phyloP scores from a whole-genome alignment of 768 basidiomycete species.

The Arthromyces matolae region DNA sequence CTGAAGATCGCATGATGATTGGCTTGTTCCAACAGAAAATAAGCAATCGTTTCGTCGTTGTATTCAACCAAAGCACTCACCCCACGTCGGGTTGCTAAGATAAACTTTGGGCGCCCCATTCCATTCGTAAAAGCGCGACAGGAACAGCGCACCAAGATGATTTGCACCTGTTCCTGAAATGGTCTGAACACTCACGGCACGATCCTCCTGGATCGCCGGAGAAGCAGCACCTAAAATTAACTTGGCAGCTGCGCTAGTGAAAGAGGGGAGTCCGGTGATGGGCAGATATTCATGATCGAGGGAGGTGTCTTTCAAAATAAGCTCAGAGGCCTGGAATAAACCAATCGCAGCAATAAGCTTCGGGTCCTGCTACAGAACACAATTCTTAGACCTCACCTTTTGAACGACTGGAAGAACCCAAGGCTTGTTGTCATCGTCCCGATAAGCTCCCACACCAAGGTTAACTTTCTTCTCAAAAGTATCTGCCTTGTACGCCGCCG shows the following conservation, averaged over 20 bases:
- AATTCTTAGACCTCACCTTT: conserved; percentile 48
- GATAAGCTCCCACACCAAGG: conserved; percentile 90
- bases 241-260: conserved; percentile 75
- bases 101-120: conserved; percentile 68
- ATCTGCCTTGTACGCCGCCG: conserved; percentile 85
- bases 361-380: background rate
- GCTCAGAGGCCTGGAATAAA: conserved; percentile 66
- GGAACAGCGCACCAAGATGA: conserved; percentile 86
- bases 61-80: conserved; percentile 38
- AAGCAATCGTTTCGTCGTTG: background rate
- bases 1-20: conserved; percentile 90
- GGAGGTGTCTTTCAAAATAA: conserved; percentile 61
- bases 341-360: background rate
- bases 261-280: conserved; percentile 83
- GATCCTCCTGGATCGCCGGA: conserved; percentile 62
- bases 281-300: conserved; percentile 93
- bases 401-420: conserved; percentile 92
- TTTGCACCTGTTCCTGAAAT: conserved; percentile 96
- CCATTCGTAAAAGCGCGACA: conserved; percentile 78
- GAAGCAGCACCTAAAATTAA: conserved; percentile 77
- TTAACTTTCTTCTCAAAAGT: conserved; percentile 76
- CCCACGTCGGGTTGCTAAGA: conserved; percentile 94
- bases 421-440: conserved; percentile 82
- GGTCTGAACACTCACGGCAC: conserved; percentile 83
- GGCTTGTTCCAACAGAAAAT: conserved; percentile 43